A percentile compares a stretch with the other conserved stretches of the same genome.
These are phyloP conservation scores for Punica granatum DNA, from an alignment of 345 rosid genomes.

Conservation along the genomic window DNA sequence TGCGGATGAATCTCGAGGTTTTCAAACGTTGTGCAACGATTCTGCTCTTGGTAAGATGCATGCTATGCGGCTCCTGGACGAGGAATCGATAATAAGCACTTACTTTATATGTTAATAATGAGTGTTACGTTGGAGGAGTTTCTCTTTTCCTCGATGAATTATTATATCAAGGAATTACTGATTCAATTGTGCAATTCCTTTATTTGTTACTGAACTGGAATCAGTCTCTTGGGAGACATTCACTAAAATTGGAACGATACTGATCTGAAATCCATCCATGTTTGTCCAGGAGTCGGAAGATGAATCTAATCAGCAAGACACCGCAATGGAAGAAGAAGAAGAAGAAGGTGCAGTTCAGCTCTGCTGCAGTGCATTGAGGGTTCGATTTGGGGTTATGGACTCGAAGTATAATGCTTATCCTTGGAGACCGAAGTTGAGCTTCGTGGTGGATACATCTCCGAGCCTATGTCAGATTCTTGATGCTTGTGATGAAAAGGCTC, in stretches of 20 bases:
- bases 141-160: neutral
- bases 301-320: slow-evolving; percentile 31
- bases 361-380: slow-evolving; percentile 37
- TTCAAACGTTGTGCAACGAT: slow-evolving; percentile 85
- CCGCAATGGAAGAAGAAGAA: slow-evolving; percentile 59
- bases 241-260: too few relatives aligned
- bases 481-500: slow-evolving; percentile 46
- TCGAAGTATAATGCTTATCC: slow-evolving; percentile 39
- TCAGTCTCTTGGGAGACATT: too few relatives aligned
- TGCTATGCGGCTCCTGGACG: too few relatives aligned
- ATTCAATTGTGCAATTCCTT: neutral
- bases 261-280: too few relatives aligned
- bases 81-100: neutral
- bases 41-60: slow-evolving; percentile 66
- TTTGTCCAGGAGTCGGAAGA: slow-evolving; percentile 51
- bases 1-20: slow-evolving; percentile 90
- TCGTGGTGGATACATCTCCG: slow-evolving; percentile 56
- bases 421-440: slow-evolving; percentile 55
- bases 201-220: too few relatives aligned
- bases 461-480: slow-evolving; percentile 48
- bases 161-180: neutral
- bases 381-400: slow-evolving; percentile 50
- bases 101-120: neutral
- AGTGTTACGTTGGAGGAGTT: neutral
- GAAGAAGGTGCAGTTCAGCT: slow-evolving; percentile 43